Evolutionary conservation across 768 basidiomycete genomes (phyloP), one percentile per base, ranked within the genome.

Genomic region (Mycena rebaudengoi): DNA sequence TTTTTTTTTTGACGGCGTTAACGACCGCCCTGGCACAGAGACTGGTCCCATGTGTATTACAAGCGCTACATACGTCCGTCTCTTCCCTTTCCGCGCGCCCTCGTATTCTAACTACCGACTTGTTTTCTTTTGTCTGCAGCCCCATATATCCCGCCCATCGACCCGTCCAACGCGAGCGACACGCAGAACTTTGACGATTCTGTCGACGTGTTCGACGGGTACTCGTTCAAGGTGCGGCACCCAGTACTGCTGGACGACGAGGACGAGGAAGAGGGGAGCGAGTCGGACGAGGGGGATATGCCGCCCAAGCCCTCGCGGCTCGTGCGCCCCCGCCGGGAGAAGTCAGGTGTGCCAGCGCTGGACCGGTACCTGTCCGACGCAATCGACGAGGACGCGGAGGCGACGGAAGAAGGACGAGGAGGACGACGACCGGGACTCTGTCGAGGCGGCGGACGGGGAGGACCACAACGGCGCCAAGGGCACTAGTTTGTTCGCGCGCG

Each of bases 11-110:
- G 64, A 45, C 39, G 61, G 64, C 53, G 66, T 11, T 62, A 25
- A 60, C 41, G 56, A 53, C 35, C 64, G 66, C 40, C 58, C 64
- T 35, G 39, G 67, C 68, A 65, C 79, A 95, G 93, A 79, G 94
- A 95, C 78, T 96, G 94, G 94, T 88, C 91, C 53, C 94, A 95
- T 80, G 94, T 97, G 73, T 95, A 93, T 79, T 91, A 93, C 78
- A 96, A 96, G 80, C 92, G 91, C 67, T 95, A 95, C 83, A 96
- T 92, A 82, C 95, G 91, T 89, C 81, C 83, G 85, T 86, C 69
- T n/a, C 64, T 53, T 23, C 58, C 39, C 39, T 49, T 10, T 69
- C 67, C 53, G 60, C 60, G 18, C 67, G n/a, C 25, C 56, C 43
- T 44, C 54, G 12, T 33, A 43, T 64, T 6, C 64, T 57, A 18